Percentiles rank a stretch among this genome's conserved stretches.
Evolutionary conservation across 1,284 basidiomycete species (phyloP).

Genomic region (Ganoderma sinense): DNA sequence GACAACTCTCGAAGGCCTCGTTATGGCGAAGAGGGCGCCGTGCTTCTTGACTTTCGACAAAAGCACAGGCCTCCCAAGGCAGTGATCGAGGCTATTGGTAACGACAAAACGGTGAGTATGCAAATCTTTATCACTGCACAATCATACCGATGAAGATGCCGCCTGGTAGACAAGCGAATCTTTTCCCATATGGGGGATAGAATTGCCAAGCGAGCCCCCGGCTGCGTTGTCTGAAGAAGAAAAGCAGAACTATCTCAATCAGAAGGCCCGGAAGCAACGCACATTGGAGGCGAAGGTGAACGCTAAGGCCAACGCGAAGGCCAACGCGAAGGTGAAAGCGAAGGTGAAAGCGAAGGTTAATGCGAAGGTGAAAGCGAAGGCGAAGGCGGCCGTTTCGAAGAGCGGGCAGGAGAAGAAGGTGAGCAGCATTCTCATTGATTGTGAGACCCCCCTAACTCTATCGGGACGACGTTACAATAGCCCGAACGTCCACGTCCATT

Average conservation of each 20-base stretch:
- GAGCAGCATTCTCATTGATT: background rate
- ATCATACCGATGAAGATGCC: background rate
- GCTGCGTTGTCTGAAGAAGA: background rate
- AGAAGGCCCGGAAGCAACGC: no score
- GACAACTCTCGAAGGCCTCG: background rate
- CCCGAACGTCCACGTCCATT: background rate
- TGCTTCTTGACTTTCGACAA: background rate
- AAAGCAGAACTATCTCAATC: background rate
- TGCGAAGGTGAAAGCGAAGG: background rate
- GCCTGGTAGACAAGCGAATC: background rate
- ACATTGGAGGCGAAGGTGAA: background rate
- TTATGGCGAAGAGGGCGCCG: background rate
- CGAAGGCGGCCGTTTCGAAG: background rate
- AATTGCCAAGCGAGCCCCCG: no score
- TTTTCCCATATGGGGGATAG: background rate
- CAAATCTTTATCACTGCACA: background rate
- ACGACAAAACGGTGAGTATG: background rate
- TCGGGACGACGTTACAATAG: background rate
- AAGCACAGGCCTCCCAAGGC: background rate
- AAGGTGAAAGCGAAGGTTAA: no score
- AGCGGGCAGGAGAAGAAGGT: background rate
- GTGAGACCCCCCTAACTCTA: background rate
- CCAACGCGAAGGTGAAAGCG: background rate
- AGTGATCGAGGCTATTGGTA: background rate
- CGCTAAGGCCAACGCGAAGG: background rate